Conservation (phyloP, 1,139 yeast species). For the Debaryomyces fabryi region DNA sequence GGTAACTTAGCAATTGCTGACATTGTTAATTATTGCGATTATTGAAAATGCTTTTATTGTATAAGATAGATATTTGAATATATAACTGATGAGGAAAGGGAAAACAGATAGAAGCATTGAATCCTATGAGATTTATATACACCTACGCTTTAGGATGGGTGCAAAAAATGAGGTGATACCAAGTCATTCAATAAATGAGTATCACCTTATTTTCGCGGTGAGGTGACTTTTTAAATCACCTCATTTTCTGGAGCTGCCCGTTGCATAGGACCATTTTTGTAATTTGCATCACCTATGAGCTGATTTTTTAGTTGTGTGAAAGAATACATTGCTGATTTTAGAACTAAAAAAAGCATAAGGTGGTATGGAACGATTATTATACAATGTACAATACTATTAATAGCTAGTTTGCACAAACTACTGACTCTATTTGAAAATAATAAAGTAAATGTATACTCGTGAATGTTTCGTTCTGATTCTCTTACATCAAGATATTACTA, state of each 20-base stretch:
- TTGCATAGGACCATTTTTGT: not conserved
- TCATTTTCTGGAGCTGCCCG: not conserved
- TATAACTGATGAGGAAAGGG: not conserved
- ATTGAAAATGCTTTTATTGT: not conserved
- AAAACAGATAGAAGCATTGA: not conserved
- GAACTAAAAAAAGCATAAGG: not conserved
- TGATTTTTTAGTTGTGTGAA: not conserved
- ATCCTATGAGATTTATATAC: not conserved
- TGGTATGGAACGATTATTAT: not conserved
- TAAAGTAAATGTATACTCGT: not conserved
- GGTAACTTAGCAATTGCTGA: conserved; percentile 1
- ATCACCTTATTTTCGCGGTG: conserved; percentile 3
- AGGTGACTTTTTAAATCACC: not conserved
- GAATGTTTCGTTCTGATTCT: not conserved
- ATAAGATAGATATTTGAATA: not conserved
- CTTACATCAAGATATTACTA: not conserved
- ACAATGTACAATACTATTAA: not conserved
- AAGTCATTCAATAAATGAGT: not conserved
- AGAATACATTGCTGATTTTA: not conserved
- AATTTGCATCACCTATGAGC: not conserved
- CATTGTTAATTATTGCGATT: not conserved
- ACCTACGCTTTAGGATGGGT: not conserved
- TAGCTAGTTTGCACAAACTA: too few relatives aligned
- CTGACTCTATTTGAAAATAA: too few relatives aligned
- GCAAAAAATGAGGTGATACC: conserved; percentile 4